phyloP scores from a whole-genome alignment of 73 alveolate genomes.

The Loxodes magnus region DNA sequence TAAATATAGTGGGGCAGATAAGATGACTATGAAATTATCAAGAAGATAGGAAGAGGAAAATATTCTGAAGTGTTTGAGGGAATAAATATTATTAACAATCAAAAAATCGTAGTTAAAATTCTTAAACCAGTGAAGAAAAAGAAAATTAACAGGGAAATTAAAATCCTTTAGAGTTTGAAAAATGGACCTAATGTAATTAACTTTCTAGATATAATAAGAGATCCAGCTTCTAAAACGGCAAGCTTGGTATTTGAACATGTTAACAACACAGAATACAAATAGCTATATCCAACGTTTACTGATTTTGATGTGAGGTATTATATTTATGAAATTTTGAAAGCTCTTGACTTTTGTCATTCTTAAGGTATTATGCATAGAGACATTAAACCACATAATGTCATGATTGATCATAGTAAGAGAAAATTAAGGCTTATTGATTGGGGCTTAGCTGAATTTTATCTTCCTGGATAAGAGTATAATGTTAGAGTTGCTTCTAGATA shows the following conservation, averaged over 20 bases:
- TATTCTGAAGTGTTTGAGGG: constrained; percentile 98
- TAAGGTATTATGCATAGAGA: constrained; percentile 96
- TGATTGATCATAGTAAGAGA: constrained; percentile 81
- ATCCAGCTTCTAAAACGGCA: constrained; percentile 89
- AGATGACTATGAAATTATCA: constrained; percentile 81
- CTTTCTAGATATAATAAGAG: constrained; percentile 91
- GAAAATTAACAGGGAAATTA: constrained; percentile 89
- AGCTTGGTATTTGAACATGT: constrained; percentile 75
- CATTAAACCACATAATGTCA: constrained; percentile 94
- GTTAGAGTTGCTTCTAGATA: constrained; percentile 93
- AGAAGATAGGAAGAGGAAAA: constrained; percentile 94
- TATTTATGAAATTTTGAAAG: constrained; percentile 76
- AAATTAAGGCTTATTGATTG: constrained; percentile 88
- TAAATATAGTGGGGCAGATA: constrained; percentile 60
- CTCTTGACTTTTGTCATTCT: constrained; percentile 91
- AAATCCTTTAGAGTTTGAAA: constrained; percentile 85
- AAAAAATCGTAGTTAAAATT: constrained; percentile 73
- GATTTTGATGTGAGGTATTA: constrained; percentile 86
- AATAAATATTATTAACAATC: constrained; percentile 59
- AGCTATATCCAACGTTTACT: constrained; percentile 72
- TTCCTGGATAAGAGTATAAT: constrained; percentile 84
- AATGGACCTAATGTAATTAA: constrained; percentile 88
- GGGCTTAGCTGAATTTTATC: constrained; percentile 97
- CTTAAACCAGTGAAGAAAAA: constrained; percentile 92
- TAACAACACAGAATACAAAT: constrained; percentile 81